phyloP scores from a whole-genome alignment of 139 green algal genomes.

The Nannochloris sp. region DNA sequence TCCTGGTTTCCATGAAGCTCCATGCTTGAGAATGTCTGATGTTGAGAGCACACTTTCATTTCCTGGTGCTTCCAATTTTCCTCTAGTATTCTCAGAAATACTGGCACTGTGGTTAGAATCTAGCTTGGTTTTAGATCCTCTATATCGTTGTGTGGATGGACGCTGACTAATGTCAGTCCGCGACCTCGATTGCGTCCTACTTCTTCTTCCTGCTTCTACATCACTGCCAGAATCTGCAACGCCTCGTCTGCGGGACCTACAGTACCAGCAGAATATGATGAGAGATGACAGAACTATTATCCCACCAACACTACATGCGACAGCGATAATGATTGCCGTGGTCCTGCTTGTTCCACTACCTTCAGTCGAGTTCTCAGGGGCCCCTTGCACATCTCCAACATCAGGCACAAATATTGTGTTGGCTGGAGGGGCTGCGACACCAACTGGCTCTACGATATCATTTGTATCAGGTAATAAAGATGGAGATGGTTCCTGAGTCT shows the following conservation, averaged over 20 bases:
- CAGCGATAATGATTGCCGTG: slow-evolving; percentile 7
- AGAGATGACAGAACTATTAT: not conserved
- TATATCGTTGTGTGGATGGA: not conserved
- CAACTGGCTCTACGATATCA: not conserved
- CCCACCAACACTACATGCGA: not conserved
- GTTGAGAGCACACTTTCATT: not conserved
- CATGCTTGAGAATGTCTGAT: not conserved
- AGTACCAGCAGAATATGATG: not conserved
- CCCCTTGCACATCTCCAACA: not conserved
- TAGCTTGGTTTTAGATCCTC: not conserved
- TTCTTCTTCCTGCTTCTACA: not conserved
- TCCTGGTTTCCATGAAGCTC: not conserved
- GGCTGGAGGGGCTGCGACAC: not conserved
- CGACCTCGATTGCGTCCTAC: not conserved
- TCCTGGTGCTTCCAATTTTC: too few species aligned
- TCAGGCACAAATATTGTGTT: not conserved
- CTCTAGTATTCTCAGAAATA: not conserved
- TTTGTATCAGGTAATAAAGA: not conserved
- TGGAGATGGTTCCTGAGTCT: not conserved
- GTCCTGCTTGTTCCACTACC: not conserved
- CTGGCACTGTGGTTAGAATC: not conserved
- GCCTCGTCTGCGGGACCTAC: not conserved
- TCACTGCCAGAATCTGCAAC: not conserved
- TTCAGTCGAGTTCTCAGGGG: not conserved
- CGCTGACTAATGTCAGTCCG: not conserved